Percentiles rank a stretch among this genome's conserved stretches.
These are phyloP conservation scores for Kentomonas sorsogonicus DNA, from an alignment of 208 protist genomes.

Conservation along the genomic window DNA sequence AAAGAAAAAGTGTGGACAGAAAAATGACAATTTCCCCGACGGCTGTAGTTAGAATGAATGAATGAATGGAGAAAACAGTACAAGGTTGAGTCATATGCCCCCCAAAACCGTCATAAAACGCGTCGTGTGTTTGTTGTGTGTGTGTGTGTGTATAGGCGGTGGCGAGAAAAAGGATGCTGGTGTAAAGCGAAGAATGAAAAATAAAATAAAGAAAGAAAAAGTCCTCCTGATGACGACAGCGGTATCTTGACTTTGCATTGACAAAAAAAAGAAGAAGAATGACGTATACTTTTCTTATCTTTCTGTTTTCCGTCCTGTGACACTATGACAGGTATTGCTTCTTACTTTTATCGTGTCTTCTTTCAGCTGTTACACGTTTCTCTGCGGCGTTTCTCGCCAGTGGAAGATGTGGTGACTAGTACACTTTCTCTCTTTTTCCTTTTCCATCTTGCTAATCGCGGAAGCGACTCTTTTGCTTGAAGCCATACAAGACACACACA, in stretches of 20 bases:
- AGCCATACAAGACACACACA: background rate
- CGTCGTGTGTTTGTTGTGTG: constrained; percentile 3
- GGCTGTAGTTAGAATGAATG: background rate
- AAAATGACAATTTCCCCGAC: background rate
- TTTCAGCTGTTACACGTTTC: background rate
- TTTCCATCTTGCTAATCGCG: background rate
- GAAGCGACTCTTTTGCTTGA: background rate
- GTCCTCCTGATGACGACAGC: too few species aligned
- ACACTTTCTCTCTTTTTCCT: background rate
- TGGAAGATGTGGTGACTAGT: background rate
- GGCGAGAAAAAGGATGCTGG: background rate
- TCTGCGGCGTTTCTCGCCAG: too few species aligned
- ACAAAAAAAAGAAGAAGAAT: too few species aligned
- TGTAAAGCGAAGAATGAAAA: constrained; percentile 7
- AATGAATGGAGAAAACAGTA: background rate
- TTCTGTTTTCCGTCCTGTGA: too few species aligned
- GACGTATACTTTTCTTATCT: too few species aligned
- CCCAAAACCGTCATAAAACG: too few species aligned
- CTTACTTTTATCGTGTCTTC: too few species aligned
- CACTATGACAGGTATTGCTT: too few species aligned
- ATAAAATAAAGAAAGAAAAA: background rate
- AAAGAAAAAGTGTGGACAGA: background rate
- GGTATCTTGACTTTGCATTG: too few species aligned
- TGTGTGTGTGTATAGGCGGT: background rate
- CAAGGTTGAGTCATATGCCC: too few species aligned